These are phyloP conservation scores for Lactarius trivialis DNA, from an alignment of 768 basidiomycete genomes.

Conservation along the genomic window DNA sequence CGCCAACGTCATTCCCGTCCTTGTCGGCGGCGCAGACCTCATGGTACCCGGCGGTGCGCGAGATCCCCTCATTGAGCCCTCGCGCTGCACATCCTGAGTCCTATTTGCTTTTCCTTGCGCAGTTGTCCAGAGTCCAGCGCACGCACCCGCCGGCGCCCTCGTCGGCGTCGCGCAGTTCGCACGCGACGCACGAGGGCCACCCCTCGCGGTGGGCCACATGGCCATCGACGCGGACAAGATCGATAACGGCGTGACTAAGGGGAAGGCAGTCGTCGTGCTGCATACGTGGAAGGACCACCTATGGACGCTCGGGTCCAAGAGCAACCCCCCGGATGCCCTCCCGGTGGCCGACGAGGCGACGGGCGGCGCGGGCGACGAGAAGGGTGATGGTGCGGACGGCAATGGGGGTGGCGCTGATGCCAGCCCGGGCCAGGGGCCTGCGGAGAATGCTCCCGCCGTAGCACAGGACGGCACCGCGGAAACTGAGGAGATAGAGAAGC, in stretches of 20 bases:
- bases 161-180: slow-evolving; percentile 54
- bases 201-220: slow-evolving; percentile 73
- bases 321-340: slow-evolving; percentile 42
- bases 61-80: not conserved
- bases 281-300: slow-evolving; percentile 75
- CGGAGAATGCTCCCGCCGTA: slow-evolving; percentile 3
- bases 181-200: slow-evolving; percentile 38
- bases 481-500: slow-evolving; percentile 18
- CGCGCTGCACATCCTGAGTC: not conserved
- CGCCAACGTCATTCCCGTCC: slow-evolving; percentile 57
- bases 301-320: slow-evolving; percentile 65
- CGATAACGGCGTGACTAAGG: slow-evolving; percentile 40
- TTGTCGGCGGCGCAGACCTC: slow-evolving; percentile 76
- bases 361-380: slow-evolving; percentile 7
- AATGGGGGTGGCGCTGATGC: not conserved
- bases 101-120: slow-evolving; percentile 23
- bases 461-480: not conserved
- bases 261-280: slow-evolving; percentile 67
- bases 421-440: slow-evolving; percentile 26
- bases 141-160: slow-evolving; percentile 43
- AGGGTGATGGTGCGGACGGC: slow-evolving; percentile 12
- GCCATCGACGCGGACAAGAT: slow-evolving; percentile 37
- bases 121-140: slow-evolving; percentile 53
- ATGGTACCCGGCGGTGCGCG: slow-evolving; percentile 81
- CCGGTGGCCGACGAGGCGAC: slow-evolving; percentile 12